phyloP scores from a whole-genome alignment of 345 rosid genomes.

The Cardamine resedifolia region DNA sequence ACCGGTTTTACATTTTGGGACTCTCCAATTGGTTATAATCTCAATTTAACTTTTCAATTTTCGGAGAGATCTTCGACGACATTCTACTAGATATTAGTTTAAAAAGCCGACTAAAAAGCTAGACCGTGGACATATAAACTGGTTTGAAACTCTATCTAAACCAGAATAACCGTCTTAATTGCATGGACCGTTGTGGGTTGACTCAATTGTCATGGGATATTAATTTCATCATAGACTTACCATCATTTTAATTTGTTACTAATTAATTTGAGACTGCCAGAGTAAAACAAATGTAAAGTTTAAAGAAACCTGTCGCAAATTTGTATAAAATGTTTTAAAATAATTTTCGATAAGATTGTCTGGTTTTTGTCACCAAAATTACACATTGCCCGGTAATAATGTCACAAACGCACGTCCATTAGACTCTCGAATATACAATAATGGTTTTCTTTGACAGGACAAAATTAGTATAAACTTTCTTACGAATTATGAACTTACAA shows the following conservation, averaged over 20 bases:
- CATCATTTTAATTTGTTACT: background rate
- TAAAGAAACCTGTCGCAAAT: background rate
- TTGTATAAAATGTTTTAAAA: background rate
- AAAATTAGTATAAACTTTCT: background rate
- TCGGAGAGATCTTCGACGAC: background rate
- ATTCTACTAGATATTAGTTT: constrained; percentile 6
- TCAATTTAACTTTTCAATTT: background rate
- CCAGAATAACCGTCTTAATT: background rate
- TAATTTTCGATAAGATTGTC: background rate
- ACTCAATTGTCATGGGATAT: background rate
- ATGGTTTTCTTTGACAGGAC: background rate
- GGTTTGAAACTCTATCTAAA: background rate
- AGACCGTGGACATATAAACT: background rate
- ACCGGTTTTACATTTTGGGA: constrained; percentile 9
- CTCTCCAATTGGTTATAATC: background rate
- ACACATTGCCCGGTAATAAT: background rate
- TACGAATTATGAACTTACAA: background rate
- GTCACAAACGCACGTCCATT: background rate
- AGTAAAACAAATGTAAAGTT: no score
- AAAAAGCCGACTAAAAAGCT: constrained; percentile 2
- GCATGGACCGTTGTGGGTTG: background rate
- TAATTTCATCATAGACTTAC: background rate
- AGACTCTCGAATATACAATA: background rate
- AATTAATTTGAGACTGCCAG: background rate
- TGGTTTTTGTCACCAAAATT: background rate